Percentiles rank a stretch among this genome's conserved stretches.
These are phyloP conservation scores for Entomortierella lignicola DNA, from an alignment of 192 early-diverging fungal species.

Conservation along the genomic window DNA sequence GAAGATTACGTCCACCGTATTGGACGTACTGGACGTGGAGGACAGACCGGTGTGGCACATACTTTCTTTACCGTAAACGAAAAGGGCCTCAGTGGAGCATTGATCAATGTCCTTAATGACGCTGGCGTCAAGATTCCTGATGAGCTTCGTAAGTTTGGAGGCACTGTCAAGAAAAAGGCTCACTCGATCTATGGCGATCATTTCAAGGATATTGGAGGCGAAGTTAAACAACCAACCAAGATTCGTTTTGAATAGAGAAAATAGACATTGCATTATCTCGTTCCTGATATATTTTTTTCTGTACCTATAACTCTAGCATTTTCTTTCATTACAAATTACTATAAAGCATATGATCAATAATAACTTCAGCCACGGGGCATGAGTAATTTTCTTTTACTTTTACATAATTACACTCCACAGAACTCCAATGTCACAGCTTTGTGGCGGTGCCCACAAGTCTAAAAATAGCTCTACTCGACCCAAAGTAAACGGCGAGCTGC, in stretches of 20 bases:
- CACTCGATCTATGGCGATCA: slow-evolving; percentile 96
- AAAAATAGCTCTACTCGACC: slow-evolving; percentile 9
- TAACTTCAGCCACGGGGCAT: not conserved
- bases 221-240: slow-evolving; percentile 84
- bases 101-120: slow-evolving; percentile 92
- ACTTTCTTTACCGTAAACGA: slow-evolving; percentile 94
- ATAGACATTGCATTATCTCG: not conserved
- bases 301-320: not conserved
- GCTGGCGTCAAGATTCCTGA: slow-evolving; percentile 89
- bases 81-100: slow-evolving; percentile 86
- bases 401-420: no score
- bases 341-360: not conserved
- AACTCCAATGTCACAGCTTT: not conserved
- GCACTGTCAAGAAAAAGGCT: slow-evolving; percentile 97
- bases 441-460: slow-evolving; percentile 4
- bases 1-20: slow-evolving; percentile 95
- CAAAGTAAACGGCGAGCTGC: no score
- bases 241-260: slow-evolving; percentile 75
- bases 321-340: not conserved
- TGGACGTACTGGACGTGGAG: slow-evolving; percentile 96
- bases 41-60: slow-evolving; percentile 87
- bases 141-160: slow-evolving; percentile 92
- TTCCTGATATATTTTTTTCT: not conserved
- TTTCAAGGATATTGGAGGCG: slow-evolving; percentile 88
- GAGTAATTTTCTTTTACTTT: no score